Evolutionary conservation across 352 stramenopile species (phyloP).

Genomic region (Globisporangium acanthophoron): DNA sequence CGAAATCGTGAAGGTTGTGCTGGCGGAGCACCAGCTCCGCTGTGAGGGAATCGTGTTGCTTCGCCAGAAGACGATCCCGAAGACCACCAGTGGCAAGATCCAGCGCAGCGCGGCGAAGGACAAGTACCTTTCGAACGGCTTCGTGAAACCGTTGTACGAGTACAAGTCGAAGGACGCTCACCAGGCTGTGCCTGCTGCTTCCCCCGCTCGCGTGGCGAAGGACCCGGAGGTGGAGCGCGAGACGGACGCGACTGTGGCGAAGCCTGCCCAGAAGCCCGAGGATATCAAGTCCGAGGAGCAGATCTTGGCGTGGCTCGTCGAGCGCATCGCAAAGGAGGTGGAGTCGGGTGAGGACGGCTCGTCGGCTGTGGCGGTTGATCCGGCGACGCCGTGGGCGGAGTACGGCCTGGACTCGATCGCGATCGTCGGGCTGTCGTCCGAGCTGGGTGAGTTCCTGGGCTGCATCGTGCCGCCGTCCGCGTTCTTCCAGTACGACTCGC

Average conservation of each 20-base stretch:
- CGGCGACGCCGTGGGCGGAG: conserved; percentile 53
- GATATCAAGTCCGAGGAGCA: conserved; percentile 56
- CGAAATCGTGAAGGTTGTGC: conserved; percentile 59
- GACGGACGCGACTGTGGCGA: conserved; percentile 2
- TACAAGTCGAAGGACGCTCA: conserved; percentile 36
- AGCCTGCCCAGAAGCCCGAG: conserved; percentile 16
- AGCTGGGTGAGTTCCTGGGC: conserved; percentile 59
- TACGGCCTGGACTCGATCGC: conserved; percentile 65
- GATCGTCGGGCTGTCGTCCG: conserved; percentile 57
- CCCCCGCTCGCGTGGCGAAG: not conserved
- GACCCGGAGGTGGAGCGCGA: conserved; percentile 11
- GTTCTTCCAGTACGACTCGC: conserved; percentile 70
- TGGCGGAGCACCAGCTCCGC: conserved; percentile 65
- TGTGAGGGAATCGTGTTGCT: conserved; percentile 74
- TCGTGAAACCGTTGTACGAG: conserved; percentile 47
- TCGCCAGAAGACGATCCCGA: conserved; percentile 62
- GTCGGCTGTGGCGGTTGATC: conserved; percentile 31
- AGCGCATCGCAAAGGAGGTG: conserved; percentile 51
- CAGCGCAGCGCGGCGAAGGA: conserved; percentile 62
- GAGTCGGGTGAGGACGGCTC: conserved; percentile 11
- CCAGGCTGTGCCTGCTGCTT: conserved; percentile 6
- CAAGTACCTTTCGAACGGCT: conserved; percentile 39
- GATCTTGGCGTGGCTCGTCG: conserved; percentile 67
- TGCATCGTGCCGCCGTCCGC: conserved; percentile 61
- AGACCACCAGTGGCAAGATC: conserved; percentile 86